Conservation (phyloP, 1,284 basidiomycete genomes). For the Cryptococcus sp. region DNA sequence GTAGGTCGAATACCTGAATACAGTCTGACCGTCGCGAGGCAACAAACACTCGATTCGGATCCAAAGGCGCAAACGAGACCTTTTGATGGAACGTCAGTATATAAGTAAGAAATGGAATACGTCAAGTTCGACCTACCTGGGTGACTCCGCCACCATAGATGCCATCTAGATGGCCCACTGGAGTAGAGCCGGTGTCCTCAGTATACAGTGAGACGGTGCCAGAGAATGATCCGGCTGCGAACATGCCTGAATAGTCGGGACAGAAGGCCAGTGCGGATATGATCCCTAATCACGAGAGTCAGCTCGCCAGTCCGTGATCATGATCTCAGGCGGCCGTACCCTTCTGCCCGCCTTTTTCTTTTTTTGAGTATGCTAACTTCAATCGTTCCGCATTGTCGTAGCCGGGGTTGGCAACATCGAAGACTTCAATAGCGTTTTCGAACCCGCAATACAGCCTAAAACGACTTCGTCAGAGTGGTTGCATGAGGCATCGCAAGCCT, state of each 20-base stretch:
- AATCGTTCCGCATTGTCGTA: slow-evolving; percentile 61
- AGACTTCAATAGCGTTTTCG: slow-evolving; percentile 84
- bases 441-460: slow-evolving; percentile 83
- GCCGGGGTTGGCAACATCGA: slow-evolving; percentile 62
- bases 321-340: slow-evolving; percentile 56
- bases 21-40: slow-evolving; percentile 68
- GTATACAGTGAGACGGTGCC: slow-evolving; percentile 75
- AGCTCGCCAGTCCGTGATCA: background rate
- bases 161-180: slow-evolving; percentile 67
- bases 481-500: background rate
- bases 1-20: slow-evolving; percentile 77
- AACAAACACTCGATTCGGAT: slow-evolving; percentile 73
- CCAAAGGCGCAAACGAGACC: slow-evolving; percentile 76
- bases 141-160: slow-evolving; percentile 65
- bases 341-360: slow-evolving; percentile 80
- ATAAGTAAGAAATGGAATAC: background rate
- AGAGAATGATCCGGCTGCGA: slow-evolving; percentile 65
- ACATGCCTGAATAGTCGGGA: slow-evolving; percentile 66
- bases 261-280: slow-evolving; percentile 79
- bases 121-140: slow-evolving; percentile 60
- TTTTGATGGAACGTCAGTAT: slow-evolving; percentile 42
- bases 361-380: slow-evolving; percentile 72
- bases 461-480: slow-evolving; percentile 1
- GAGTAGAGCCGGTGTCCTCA: slow-evolving; percentile 61
- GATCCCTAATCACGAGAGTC: slow-evolving; percentile 62